Percentiles rank a stretch among this genome's conserved stretches.
Evolutionary conservation across 208 protist species (phyloP).

Genomic region (Angomonas deanei): DNA sequence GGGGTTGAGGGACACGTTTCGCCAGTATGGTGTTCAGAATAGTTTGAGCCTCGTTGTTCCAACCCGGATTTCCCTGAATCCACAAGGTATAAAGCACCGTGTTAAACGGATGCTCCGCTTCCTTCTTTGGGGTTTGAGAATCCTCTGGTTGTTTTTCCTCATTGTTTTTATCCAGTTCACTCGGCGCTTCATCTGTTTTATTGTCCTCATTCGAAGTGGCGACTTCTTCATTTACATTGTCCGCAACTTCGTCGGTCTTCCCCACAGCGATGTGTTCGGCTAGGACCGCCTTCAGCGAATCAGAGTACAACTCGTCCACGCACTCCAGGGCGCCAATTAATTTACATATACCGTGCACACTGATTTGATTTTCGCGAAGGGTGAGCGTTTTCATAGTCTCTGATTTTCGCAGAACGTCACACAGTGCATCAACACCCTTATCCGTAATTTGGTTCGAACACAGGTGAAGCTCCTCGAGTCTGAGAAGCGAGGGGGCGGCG

Average conservation of each 20-base stretch:
- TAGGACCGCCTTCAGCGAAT: neutral
- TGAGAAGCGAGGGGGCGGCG: conserved; percentile 27
- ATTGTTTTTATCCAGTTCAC: neutral
- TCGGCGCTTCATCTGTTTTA: neutral
- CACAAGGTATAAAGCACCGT: conserved; percentile 48
- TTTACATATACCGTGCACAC: conserved; percentile 28
- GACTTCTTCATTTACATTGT: neutral
- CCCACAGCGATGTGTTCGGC: neutral
- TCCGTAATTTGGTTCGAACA: conserved; percentile 53
- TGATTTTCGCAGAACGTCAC: conserved; percentile 22
- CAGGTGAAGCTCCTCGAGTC: conserved; percentile 51
- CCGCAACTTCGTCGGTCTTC: conserved; percentile 5
- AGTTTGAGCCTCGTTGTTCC: conserved; percentile 32
- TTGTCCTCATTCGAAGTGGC: neutral
- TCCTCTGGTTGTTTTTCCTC: neutral
- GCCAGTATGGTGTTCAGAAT: conserved; percentile 30
- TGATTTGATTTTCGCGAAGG: conserved; percentile 46
- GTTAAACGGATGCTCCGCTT: conserved; percentile 15
- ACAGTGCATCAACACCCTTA: conserved; percentile 25
- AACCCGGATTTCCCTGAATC: conserved; percentile 41
- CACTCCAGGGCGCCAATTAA: conserved; percentile 33
- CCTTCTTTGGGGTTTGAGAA: neutral
- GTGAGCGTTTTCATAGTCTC: conserved; percentile 44
- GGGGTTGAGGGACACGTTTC: conserved; percentile 47
- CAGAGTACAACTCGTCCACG: neutral